Base-by-base conservation (phyloP, 768 basidiomycete genomes). In the Amanita inopinata region DNA sequence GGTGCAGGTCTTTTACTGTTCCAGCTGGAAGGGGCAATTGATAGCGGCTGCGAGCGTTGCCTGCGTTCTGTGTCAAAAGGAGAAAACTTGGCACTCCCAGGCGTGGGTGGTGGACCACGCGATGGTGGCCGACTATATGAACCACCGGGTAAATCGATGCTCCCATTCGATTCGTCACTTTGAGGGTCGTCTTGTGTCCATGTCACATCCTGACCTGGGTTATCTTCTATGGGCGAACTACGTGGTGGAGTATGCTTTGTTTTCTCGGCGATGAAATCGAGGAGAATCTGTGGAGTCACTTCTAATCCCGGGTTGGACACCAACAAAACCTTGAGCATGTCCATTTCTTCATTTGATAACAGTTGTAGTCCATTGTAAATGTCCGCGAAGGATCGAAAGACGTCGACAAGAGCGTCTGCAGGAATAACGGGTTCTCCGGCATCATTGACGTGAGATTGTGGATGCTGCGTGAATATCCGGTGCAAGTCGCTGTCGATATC, bases 21-120 rank as follows among this genome's bases (percentile, higher is more conserved):
- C 81, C 85, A 88, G 51, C 82, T 87, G 2, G 86, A 86, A 0
- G 87, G 87, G 1, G 82, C 75, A 41, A 58, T 63, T 3, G 56
- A 57, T 2, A 87, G 61, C 0, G 85, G 87, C 0, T 78, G 78
- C 6, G 83, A 70, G 14, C 87, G 73, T 55, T 86, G 84, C 46
- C 87, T 63, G 22, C 73, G 69, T 34, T 80, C 72, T 0, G 73
- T 68, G 51, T 89, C 86, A 49, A 89, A 82, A 3, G 76, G 76
- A 0, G 83, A 85, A 24, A 70, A 51, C 49, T 53, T 60, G 3
- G 69, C 70, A 3, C 74, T 71, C 24, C 43, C 42, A 6, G 81
- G 82, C 6, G 80, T 78, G 37, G 69, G 69, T 4, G 72, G n/a
- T n/a, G n/a, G 68, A 1, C 71, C 74, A 24, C 64, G 56, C 23